These are phyloP conservation scores for Ascochyta koolunga DNA, from an alignment of 2,329 filamentous ascomycete genomes.

Conservation along the genomic window DNA sequence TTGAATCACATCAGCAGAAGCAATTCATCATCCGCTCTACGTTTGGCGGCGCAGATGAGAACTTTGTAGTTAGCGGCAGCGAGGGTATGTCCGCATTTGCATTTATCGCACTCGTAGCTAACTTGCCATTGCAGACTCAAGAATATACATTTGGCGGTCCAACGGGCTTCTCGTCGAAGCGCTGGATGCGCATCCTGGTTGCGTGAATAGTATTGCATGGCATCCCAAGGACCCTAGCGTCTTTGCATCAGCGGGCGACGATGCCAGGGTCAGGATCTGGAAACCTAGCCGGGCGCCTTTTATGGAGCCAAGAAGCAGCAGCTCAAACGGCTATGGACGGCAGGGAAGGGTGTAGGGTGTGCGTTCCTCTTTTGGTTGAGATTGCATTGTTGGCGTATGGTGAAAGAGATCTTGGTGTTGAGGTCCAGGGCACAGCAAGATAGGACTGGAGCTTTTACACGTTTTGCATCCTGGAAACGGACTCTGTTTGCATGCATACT, in stretches of 20 bases:
- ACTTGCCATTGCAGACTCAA: constrained; percentile 58
- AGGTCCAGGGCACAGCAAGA: not conserved
- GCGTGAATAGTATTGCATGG: constrained; percentile 89
- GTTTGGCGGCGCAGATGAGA: constrained; percentile 90
- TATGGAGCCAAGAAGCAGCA: constrained; percentile 11
- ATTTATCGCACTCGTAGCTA: not conserved
- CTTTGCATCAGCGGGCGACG: constrained; percentile 91
- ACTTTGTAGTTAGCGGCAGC: constrained; percentile 89
- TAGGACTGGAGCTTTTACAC: not conserved
- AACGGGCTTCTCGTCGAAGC: constrained; percentile 77
- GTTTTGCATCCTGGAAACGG: constrained; percentile 10
- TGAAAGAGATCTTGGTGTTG: not conserved
- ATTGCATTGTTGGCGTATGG: constrained; percentile 13
- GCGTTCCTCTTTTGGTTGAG: not conserved
- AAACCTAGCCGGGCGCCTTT: constrained; percentile 29
- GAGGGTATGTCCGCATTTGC: constrained; percentile 67
- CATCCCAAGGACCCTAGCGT: constrained; percentile 81
- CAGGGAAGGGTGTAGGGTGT: constrained; percentile 5
- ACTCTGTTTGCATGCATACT: constrained; percentile 9
- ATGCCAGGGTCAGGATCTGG: constrained; percentile 82
- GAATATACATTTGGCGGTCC: constrained; percentile 90
- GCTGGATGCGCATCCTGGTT: constrained; percentile 75
- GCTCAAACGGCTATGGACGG: constrained; percentile 31
- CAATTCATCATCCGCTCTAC: constrained; percentile 79
- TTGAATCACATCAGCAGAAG: constrained; percentile 75